These are phyloP conservation scores for Aureobasidium melanogenum DNA, from an alignment of 2,329 filamentous ascomycete species.

Conservation along the genomic window DNA sequence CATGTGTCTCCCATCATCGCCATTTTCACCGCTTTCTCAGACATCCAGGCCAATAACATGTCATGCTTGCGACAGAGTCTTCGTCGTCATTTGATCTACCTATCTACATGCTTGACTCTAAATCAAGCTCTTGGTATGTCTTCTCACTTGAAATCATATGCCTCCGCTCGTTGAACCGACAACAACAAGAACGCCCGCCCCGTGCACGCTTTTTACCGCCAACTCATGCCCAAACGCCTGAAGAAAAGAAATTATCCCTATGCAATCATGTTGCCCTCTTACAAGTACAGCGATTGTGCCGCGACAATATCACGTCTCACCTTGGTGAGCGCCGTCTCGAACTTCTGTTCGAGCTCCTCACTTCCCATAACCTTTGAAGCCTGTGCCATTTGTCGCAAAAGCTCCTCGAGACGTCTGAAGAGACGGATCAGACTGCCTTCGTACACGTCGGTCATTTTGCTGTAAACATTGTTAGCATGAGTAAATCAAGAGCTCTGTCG, in stretches of 20 bases:
- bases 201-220: not conserved
- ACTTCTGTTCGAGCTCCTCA: constrained; percentile 85
- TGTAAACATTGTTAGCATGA: constrained; percentile 29
- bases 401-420: constrained; percentile 89
- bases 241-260: not conserved
- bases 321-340: constrained; percentile 76
- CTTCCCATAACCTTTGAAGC: constrained; percentile 97
- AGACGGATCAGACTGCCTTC: constrained; percentile 93
- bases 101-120: not conserved
- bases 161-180: constrained; percentile 5
- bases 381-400: constrained; percentile 89
- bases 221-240: not conserved
- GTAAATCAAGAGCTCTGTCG: not conserved
- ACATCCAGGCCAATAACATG: not conserved
- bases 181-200: constrained; percentile 4
- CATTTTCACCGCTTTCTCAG: not conserved
- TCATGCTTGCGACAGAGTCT: not conserved
- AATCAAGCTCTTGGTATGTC: not conserved
- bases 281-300: constrained; percentile 86
- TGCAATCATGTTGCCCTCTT: constrained; percentile 20
- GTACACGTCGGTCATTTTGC: constrained; percentile 98
- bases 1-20: not conserved
- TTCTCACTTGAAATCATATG: not conserved
- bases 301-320: constrained; percentile 90
- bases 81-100: not conserved